Percentiles rank a stretch among this genome's conserved stretches.
phyloP scores from a whole-genome alignment of 2,329 filamentous ascomycete genomes.

The Trichoderma polysporum region DNA sequence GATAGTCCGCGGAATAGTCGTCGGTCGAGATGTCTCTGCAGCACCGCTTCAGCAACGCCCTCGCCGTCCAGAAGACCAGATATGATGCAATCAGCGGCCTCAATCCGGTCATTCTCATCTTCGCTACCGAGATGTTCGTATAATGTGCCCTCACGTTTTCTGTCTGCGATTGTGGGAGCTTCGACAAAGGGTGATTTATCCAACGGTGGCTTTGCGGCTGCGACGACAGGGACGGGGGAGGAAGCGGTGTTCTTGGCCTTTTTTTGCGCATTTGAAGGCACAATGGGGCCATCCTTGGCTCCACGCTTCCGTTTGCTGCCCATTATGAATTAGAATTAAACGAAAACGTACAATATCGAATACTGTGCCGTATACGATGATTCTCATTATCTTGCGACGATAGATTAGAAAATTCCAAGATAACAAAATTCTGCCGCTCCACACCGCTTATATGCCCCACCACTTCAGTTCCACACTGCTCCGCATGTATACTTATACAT shows the following conservation, averaged over 20 bases:
- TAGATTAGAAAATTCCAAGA: conserved; percentile 22
- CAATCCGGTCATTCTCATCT: conserved; percentile 54
- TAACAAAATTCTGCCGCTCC: conserved; percentile 15
- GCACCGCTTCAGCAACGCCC: conserved; percentile 50
- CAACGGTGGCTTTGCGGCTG: conserved; percentile 31
- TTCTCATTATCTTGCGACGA: neutral
- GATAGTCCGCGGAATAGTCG: conserved; percentile 84
- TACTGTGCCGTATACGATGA: neutral
- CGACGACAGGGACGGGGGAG: conserved; percentile 23
- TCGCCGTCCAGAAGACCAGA: conserved; percentile 53
- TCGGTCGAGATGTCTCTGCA: conserved; percentile 60
- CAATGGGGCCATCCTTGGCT: conserved; percentile 34
- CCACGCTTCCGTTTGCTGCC: conserved; percentile 39
- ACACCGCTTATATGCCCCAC: conserved; percentile 4
- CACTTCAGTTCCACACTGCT: neutral
- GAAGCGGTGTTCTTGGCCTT: conserved; percentile 34
- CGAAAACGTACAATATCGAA: conserved; percentile 2
- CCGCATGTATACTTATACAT: neutral
- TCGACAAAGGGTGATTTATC: conserved; percentile 51
- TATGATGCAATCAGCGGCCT: conserved; percentile 59
- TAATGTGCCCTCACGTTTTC: conserved; percentile 57
- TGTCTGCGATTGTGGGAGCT: conserved; percentile 51
- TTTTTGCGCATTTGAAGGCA: conserved; percentile 31
- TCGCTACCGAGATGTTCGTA: conserved; percentile 64
- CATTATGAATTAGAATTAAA: conserved; percentile 29